Conservation (phyloP, 202 grass and related monocot species). For the Zoysia matrella region DNA sequence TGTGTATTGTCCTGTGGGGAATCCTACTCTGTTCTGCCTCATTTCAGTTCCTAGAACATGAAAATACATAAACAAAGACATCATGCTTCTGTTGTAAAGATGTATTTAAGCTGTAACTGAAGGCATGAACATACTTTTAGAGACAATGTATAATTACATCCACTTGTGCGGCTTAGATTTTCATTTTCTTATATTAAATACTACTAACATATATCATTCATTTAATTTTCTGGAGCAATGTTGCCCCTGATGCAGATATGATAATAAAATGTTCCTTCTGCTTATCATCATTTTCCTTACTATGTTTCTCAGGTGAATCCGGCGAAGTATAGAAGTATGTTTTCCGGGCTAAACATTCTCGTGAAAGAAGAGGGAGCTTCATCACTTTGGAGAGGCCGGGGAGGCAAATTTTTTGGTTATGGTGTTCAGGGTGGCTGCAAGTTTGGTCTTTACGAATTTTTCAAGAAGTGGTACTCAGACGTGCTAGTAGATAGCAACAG, state of each 20-base stretch:
- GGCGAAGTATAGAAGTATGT: constrained; percentile 83
- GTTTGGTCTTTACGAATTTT: constrained; percentile 94
- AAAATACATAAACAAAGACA: not conserved
- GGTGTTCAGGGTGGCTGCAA: constrained; percentile 85
- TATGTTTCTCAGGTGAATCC: constrained; percentile 78
- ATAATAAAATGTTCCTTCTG: not conserved
- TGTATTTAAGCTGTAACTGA: constrained; percentile 1
- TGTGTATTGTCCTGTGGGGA: not conserved
- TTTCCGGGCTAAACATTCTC: constrained; percentile 73
- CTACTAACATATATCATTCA: not conserved
- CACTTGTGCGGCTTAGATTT: not conserved
- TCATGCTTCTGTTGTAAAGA: not conserved
- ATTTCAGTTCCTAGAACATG: not conserved
- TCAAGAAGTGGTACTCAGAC: constrained; percentile 94
- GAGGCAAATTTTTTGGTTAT: constrained; percentile 85
- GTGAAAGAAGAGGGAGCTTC: constrained; percentile 85
- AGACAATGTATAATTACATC: not conserved
- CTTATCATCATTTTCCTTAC: not conserved
- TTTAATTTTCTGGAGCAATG: not conserved
- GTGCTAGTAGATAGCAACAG: constrained; percentile 60
- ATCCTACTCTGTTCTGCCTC: not conserved
- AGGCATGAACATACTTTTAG: not conserved
- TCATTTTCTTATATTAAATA: not conserved
- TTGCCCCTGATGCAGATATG: not conserved
- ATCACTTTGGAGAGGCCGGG: constrained; percentile 93